Percentiles rank a stretch among this genome's conserved stretches.
Conservation (phyloP, 768 basidiomycete species). For the Megacollybia marginata region DNA sequence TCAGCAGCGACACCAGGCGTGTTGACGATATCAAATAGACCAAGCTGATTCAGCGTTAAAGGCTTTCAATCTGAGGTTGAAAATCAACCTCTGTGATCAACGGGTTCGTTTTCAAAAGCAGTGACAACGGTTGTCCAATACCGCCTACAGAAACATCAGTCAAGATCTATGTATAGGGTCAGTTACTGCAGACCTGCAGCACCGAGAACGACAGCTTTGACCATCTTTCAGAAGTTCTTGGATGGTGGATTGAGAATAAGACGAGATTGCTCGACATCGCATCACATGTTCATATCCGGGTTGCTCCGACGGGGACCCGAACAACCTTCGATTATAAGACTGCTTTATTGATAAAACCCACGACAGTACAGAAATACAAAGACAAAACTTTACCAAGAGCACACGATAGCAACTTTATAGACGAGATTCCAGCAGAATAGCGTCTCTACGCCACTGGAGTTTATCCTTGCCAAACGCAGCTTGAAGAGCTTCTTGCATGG, state of each 20-base stretch:
- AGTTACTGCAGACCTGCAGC: slow-evolving; percentile 62
- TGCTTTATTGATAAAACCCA: no score
- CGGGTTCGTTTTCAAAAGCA: slow-evolving; percentile 84
- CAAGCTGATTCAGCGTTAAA: slow-evolving; percentile 44
- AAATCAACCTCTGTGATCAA: slow-evolving; percentile 62
- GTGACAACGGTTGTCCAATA: slow-evolving; percentile 93
- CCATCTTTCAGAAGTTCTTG: slow-evolving; percentile 7
- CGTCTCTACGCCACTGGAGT: slow-evolving; percentile 55
- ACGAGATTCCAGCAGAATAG: slow-evolving; percentile 46
- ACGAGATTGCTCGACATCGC: no score
- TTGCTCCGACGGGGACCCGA: no score
- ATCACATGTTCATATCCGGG: no score
- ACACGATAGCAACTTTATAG: slow-evolving; percentile 21
- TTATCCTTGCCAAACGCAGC: slow-evolving; percentile 73
- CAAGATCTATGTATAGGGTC: neutral
- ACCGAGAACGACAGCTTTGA: slow-evolving; percentile 92
- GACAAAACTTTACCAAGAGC: no score
- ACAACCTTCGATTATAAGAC: no score
- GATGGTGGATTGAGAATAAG: slow-evolving; percentile 3
- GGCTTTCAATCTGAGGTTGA: slow-evolving; percentile 1
- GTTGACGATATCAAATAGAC: slow-evolving; percentile 93
- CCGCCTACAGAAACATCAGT: slow-evolving; percentile 49
- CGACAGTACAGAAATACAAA: no score
- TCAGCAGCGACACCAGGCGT: slow-evolving; percentile 97
- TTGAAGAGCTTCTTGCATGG: slow-evolving; percentile 72